Evolutionary conservation across 2,329 filamentous ascomycete species (phyloP).

Genomic region (Dactylonectria estremocensis): DNA sequence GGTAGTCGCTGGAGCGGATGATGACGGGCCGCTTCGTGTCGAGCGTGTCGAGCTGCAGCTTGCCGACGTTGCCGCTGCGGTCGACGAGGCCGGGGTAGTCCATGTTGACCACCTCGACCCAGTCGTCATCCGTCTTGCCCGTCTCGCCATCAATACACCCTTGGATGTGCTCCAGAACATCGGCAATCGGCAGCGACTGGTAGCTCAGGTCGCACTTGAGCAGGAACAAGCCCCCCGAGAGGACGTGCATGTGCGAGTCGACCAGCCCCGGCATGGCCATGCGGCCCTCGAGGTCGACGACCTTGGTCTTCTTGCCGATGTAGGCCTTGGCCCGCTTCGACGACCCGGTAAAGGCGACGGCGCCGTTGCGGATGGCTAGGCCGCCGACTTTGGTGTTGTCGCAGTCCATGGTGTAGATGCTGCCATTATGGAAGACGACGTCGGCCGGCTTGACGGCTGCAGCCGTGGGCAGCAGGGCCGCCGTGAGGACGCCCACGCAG

Average conservation of each 20-base stretch:
- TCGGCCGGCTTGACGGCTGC: slow-evolving; percentile 35
- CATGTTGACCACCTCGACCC: slow-evolving; percentile 48
- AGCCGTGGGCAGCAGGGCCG: slow-evolving; percentile 16
- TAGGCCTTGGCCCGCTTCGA: slow-evolving; percentile 36
- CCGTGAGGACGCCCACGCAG: slow-evolving; percentile 34
- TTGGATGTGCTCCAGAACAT: slow-evolving; percentile 42
- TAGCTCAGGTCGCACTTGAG: slow-evolving; percentile 49
- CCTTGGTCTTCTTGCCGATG: slow-evolving; percentile 45
- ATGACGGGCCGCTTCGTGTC: slow-evolving; percentile 43
- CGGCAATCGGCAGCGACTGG: slow-evolving; percentile 40
- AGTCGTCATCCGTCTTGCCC: slow-evolving; percentile 41
- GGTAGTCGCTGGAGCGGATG: slow-evolving; percentile 45
- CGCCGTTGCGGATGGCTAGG: slow-evolving; percentile 41
- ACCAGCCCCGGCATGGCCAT: slow-evolving; percentile 51
- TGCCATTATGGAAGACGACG: slow-evolving; percentile 47
- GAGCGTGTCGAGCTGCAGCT: slow-evolving; percentile 40
- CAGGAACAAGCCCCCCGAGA: slow-evolving; percentile 43
- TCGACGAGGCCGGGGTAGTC: slow-evolving; percentile 43
- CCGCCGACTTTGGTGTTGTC: slow-evolving; percentile 33
- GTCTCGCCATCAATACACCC: slow-evolving; percentile 44
- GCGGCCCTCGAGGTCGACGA: slow-evolving; percentile 46
- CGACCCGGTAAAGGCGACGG: slow-evolving; percentile 42
- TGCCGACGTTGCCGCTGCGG: slow-evolving; percentile 40
- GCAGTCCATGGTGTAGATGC: slow-evolving; percentile 45
- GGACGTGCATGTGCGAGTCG: slow-evolving; percentile 49